Evolutionary conservation across 441 rosid genomes (phyloP).

Genomic region (Erodium trifolium): DNA sequence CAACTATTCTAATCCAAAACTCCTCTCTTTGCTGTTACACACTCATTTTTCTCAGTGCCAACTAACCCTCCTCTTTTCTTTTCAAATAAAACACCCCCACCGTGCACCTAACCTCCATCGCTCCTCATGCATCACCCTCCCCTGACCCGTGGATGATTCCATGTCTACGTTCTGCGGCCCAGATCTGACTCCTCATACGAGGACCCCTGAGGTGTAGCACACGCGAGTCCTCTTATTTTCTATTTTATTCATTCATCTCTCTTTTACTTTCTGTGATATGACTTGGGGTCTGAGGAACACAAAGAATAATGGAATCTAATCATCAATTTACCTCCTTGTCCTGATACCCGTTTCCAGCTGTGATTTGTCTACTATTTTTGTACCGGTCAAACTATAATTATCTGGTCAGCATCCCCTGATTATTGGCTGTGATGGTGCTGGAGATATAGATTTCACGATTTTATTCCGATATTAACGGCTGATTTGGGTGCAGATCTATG

Average conservation of each 20-base stretch:
- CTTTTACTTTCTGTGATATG: conserved; percentile 11
- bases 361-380: conserved; percentile 4
- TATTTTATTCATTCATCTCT: conserved; percentile 2
- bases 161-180: background rate
- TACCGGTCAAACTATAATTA: conserved; percentile 6
- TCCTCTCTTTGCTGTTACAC: conserved; percentile 55
- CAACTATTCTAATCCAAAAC: conserved; percentile 40
- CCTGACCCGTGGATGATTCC: background rate
- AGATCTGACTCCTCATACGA: background rate
- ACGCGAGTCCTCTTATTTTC: background rate
- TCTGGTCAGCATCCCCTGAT: conserved; percentile 25
- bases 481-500: conserved; percentile 11
- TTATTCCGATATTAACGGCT: conserved; percentile 20
- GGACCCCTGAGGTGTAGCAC: background rate
- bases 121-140: conserved; percentile 24
- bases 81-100: conserved; percentile 14
- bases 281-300: conserved; percentile 29
- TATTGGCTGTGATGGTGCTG: background rate
- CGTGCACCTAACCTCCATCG: conserved; percentile 34
- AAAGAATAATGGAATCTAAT: conserved; percentile 56
- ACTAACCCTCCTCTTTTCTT: conserved; percentile 35
- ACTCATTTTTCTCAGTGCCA: conserved; percentile 43
- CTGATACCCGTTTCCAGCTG: conserved; percentile 42
- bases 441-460: background rate
- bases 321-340: conserved; percentile 32